A percentile compares a stretch with the other conserved stretches of the same genome.
Evolutionary conservation across 2,329 filamentous ascomycete species (phyloP).

Genomic region (Phyllosticta capitalensis): DNA sequence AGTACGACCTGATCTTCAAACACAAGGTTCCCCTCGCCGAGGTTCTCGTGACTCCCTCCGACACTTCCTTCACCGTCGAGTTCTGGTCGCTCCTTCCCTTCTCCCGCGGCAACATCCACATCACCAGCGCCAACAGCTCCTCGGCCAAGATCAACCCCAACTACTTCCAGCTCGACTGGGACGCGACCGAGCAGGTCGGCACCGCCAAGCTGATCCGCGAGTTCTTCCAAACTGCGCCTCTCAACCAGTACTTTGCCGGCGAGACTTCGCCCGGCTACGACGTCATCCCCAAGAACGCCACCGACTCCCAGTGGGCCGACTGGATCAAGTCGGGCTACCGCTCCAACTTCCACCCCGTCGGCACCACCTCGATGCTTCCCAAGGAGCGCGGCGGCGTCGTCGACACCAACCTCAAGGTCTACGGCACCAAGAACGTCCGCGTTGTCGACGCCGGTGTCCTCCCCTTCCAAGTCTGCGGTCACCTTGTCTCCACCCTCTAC

Average conservation of each 20-base stretch:
- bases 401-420: constrained; percentile 20
- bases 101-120: constrained; percentile 26
- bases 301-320: constrained; percentile 15
- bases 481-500: constrained; percentile 10
- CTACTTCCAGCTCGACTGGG: constrained; percentile 34
- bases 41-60: constrained; percentile 31
- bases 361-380: constrained; percentile 8
- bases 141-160: constrained; percentile 32
- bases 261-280: constrained; percentile 19
- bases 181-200: constrained; percentile 26
- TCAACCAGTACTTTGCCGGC: constrained; percentile 16
- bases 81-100: constrained; percentile 31
- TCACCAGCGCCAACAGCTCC: constrained; percentile 15
- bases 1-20: constrained; percentile 20
- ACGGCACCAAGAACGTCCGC: constrained; percentile 16
- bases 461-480: constrained; percentile 11
- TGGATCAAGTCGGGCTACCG: constrained; percentile 17
- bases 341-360: constrained; percentile 12
- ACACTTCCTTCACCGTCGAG: constrained; percentile 26
- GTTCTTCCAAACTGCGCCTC: constrained; percentile 20
- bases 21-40: constrained; percentile 33
- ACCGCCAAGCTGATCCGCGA: constrained; percentile 24
- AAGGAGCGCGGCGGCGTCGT: constrained; percentile 20
- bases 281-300: constrained; percentile 16
- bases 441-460: constrained; percentile 14